Conservation (phyloP, 2,329 filamentous ascomycete genomes). For the Neofusicoccum parvum region DNA sequence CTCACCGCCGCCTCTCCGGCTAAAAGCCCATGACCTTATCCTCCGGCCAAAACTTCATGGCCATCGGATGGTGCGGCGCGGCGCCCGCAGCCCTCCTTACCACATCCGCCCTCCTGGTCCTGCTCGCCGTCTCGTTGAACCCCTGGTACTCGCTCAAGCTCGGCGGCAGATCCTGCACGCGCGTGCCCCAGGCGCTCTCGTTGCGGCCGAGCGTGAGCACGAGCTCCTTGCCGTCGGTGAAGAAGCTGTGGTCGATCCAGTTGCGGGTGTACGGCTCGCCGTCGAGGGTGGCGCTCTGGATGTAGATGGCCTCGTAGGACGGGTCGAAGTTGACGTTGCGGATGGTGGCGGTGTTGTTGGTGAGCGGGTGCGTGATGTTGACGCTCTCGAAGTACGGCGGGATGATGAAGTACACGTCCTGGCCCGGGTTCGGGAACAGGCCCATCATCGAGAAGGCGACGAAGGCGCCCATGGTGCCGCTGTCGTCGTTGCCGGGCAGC, state of each 20-base stretch:
- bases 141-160: slow-evolving; percentile 31
- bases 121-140: slow-evolving; percentile 25
- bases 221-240: slow-evolving; percentile 44
- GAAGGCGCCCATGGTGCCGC: slow-evolving; percentile 46
- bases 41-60: neutral
- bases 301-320: slow-evolving; percentile 41
- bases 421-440: slow-evolving; percentile 41
- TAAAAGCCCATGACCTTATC: neutral
- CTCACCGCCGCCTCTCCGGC: neutral
- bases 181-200: slow-evolving; percentile 47
- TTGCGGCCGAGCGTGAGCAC: slow-evolving; percentile 43
- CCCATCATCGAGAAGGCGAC: slow-evolving; percentile 47
- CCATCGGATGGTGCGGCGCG: neutral
- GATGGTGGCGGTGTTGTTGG: slow-evolving; percentile 42
- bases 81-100: neutral
- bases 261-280: slow-evolving; percentile 44
- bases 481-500: slow-evolving; percentile 47
- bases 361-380: slow-evolving; percentile 39
- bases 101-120: slow-evolving; percentile 1
- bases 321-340: slow-evolving; percentile 44
- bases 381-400: slow-evolving; percentile 43
- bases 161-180: slow-evolving; percentile 44
- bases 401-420: slow-evolving; percentile 44
- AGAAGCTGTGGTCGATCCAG: slow-evolving; percentile 47
- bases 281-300: slow-evolving; percentile 46